phyloP scores from a whole-genome alignment of 2,329 filamentous ascomycete species.

The Lecanicillium sp. region DNA sequence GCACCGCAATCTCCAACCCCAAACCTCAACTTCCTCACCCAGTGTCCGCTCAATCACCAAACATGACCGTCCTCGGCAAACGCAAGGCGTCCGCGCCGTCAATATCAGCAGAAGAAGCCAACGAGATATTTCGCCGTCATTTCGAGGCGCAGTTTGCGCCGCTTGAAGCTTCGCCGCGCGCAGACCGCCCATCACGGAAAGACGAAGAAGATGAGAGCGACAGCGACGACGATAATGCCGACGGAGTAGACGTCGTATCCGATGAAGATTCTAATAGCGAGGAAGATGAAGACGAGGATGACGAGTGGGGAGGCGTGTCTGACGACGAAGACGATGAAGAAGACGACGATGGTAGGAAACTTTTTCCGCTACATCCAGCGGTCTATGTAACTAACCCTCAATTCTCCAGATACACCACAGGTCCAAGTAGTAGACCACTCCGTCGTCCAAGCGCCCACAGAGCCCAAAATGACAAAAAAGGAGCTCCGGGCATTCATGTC shows the following conservation, averaged over 20 bases:
- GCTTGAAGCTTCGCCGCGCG: conserved; percentile 34
- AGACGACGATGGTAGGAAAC: conserved; percentile 10
- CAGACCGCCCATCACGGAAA: conserved; percentile 9
- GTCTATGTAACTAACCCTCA: not conserved
- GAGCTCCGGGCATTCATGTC: conserved; percentile 72
- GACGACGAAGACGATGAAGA: conserved; percentile 11
- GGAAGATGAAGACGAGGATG: conserved; percentile 21
- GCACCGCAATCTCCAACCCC: not conserved
- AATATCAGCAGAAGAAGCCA: conserved; percentile 44
- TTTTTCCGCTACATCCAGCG: not conserved
- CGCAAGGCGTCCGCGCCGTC: conserved; percentile 31
- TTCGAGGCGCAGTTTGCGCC: conserved; percentile 88
- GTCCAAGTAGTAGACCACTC: conserved; percentile 60
- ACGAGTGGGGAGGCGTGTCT: conserved; percentile 15
- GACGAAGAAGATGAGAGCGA: conserved; percentile 29
- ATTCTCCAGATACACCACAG: conserved; percentile 12
- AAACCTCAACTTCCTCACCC: no score
- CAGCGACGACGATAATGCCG: conserved; percentile 20
- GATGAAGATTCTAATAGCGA: conserved; percentile 14
- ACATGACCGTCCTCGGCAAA: conserved; percentile 42
- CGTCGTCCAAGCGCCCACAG: conserved; percentile 26
- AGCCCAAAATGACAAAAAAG: conserved; percentile 49
- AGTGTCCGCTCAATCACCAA: no score
- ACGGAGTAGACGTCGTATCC: conserved; percentile 21
- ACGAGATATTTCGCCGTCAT: conserved; percentile 71